These are phyloP conservation scores for Debaryomyces castellii DNA, from an alignment of 805 yeast genomes.

Conservation along the genomic window DNA sequence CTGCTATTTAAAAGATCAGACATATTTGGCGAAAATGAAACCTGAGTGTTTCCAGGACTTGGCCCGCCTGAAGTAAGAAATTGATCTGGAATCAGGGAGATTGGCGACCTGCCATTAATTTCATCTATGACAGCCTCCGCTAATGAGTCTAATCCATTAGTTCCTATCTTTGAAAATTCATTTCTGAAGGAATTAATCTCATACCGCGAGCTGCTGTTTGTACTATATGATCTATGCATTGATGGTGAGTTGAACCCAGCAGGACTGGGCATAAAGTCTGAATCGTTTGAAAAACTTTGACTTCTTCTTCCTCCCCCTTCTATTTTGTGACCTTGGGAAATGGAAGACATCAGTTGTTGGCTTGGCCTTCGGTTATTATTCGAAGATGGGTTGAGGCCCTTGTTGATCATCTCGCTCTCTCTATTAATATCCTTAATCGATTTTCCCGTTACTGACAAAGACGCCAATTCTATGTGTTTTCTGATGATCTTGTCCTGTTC, in stretches of 20 bases:
- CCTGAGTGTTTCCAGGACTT: not conserved
- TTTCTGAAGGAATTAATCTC: slow-evolving; percentile 11
- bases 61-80: slow-evolving; percentile 2
- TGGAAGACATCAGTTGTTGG: not conserved
- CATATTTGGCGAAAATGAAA: slow-evolving; percentile 12
- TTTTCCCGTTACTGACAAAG: slow-evolving; percentile 56
- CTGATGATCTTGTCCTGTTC: slow-evolving; percentile 22
- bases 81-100: slow-evolving; percentile 1
- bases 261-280: slow-evolving; percentile 1
- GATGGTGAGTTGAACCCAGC: not conserved
- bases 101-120: slow-evolving; percentile 15
- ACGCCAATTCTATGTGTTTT: slow-evolving; percentile 54
- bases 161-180: not conserved
- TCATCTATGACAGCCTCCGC: slow-evolving; percentile 38
- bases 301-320: slow-evolving; percentile 7
- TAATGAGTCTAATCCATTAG: slow-evolving; percentile 25
- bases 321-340: not conserved
- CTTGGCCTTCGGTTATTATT: not conserved
- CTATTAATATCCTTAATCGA: slow-evolving; percentile 50
- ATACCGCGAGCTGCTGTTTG: slow-evolving; percentile 10
- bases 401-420: slow-evolving; percentile 48
- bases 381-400: slow-evolving; percentile 47
- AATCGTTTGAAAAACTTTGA: slow-evolving; percentile 9
- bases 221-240: slow-evolving; percentile 18
- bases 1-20: slow-evolving; percentile 7